Evolutionary conservation across 139 green algal genomes (phyloP), one percentile per base, ranked within the genome.

Genomic region (Asterochloris erici): DNA sequence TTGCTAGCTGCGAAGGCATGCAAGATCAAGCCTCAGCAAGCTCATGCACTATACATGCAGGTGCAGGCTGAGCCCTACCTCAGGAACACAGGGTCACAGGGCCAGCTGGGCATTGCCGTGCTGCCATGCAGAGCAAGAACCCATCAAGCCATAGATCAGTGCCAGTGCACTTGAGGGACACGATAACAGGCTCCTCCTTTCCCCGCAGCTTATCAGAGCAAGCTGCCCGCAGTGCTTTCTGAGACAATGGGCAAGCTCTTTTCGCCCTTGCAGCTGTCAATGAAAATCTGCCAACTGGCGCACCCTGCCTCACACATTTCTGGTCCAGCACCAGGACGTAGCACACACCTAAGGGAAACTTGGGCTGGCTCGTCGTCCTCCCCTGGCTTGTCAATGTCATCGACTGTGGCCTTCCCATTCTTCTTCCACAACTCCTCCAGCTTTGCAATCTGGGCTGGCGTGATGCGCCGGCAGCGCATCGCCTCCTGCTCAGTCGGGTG

Each of bases 371-470:
- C 94, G 24, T 95, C 92, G 74, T 98, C 90, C 73, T 90, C 86
- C 1, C 82, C 85, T 0, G 87, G 87, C 68, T 91, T 90, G 15
- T 95, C 88, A 23, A 97, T 81, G 71, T 97, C 93, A 29, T 97
- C 95, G 23, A 97, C 54, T 27, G 85, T 91, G 14, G 95, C 92
- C 6, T 88, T 82, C 0, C 96, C 92, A 74, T 95, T 90, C 10
- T 21, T 83, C 84, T 96, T 97, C 97, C 97, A 99, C 62, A 96
- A 74, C 81, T 98, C 95, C 88, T 98, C 95, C 78, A 97, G 87
- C 27, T 69, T 29, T 2, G 62, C 79, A 14, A 94, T 86, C 85
- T 96, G 90, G 60, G 86, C 82, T 24, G 90, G 62, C 4, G 85
- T 96, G 24, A 99, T 78, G 69, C 93, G 92, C 24, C 93, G 79